Evolutionary conservation across 1,284 basidiomycete genomes (phyloP), one percentile per base, ranked within the genome.

Genomic region (Cerrena zonata): DNA sequence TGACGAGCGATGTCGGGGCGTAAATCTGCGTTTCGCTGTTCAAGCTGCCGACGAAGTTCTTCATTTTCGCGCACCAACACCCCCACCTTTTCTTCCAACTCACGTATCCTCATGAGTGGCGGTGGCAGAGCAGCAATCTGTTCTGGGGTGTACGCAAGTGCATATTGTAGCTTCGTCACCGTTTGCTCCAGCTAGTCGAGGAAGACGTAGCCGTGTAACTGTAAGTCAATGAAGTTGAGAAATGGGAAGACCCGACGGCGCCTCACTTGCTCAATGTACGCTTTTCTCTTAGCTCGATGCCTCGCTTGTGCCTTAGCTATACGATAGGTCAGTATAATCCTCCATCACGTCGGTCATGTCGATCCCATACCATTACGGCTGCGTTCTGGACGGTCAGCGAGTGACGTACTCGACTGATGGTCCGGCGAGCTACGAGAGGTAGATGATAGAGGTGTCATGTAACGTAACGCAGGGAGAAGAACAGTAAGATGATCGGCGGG

Each of bases 221-320:
- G 21, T 27, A 43, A 15, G 45, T 36, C 42, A 25, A 27, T 26
- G 44, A 19, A 26, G 36, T 27, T 47, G 18, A 34, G 18, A 45
- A 42, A 51, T 15, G 45, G 34, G n/a, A n/a, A n/a, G n/a, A n/a
- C n/a, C n/a, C n/a, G n/a, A n/a, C 50, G 51, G 48, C 36, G 47
- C 69, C 77, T 56, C 55, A 89, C 90, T 73, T 91, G 85, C 61
- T 92, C 90, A 62, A 94, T 89, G 72, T 94, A 92, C 11, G 90
- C 91, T 74, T 94, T 94, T 68, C 91, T 79, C 70, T 94, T 94
- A 65, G 91, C 91, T 51, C 91, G 82, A 74, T 94, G 91, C 61
- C 91, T 76, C 48, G 91, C 89, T 72, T 94, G 91, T 2, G 91
- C 91, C 66, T 88, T 90, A 21, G 49, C 48, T 48, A 47, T 2